Base-by-base conservation (phyloP, 2,329 filamentous ascomycete species). In the Fusarium nurragi region DNA sequence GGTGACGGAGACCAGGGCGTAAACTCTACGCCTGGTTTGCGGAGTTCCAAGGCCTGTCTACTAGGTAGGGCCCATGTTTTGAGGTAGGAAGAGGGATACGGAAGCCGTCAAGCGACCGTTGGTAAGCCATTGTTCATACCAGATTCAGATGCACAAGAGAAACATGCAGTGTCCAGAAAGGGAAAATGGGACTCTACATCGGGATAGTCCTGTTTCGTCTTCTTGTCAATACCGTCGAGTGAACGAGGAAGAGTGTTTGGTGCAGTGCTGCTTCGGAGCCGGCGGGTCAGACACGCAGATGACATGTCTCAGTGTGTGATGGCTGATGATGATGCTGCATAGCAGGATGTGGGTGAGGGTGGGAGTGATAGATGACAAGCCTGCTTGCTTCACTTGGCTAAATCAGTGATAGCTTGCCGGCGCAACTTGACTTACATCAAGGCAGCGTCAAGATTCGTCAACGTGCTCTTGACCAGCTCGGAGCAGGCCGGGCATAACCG, bases 191-290 rank as follows among this genome's bases (percentile, higher is more conserved):
- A 38, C 48, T 50, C 47, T 41, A 12, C 21, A 53, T 64, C 41
- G 40, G 59, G 39, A 53, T 51, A 30, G 47, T 21, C 49, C 41
- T 67, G 59, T 67, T 67, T 67, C 54, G 64, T 60, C 10, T 11
- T 14, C 30, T 38, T 50, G 22, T 40, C 41, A 43, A 56, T 40
- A 34, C 49, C 46, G 46, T 64, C 52, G 19, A 37, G 36, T 52
- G 40, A 30, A 48, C 18, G 44, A 38, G 32, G 21, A 48, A 39
- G 9, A 12, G 16, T 32, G 7, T 39, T 18, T 37, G 34, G 26
- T 41, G 41, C 34, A 37, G 16, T 41, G 37, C 37, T 53, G 40
- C 50, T 64, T 60, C 54, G 62, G 58, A 53, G 19, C 38, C 50
- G 37, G 43, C 37, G 32, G 41, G 21, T 43, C 38, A 50, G 43